Base-by-base conservation (phyloP, 495 filamentous ascomycete genomes). In the Schizothecium vesticola region DNA sequence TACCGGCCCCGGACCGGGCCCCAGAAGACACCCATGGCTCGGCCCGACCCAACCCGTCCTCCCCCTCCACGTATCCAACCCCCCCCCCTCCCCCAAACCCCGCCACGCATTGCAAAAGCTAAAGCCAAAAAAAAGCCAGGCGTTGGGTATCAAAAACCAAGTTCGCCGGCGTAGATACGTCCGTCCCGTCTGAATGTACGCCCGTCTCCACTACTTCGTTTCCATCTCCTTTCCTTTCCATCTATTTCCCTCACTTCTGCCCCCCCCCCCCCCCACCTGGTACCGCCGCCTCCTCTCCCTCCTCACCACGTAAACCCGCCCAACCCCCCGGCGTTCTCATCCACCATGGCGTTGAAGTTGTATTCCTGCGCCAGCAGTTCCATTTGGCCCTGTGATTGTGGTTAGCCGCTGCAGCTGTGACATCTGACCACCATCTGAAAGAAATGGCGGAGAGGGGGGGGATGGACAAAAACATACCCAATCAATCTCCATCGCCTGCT, bases 321-420 rank as follows among this genome's bases (percentile, higher is more conserved):
- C 43, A 51, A 23, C 31, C 19, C 31, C 31, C 43, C 26, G 0
- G 26, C 61, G 4, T n/a, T 5, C n/a, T 63, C 31, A 26, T 51
- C 29, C 61, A 28, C 43, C 43, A 51, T 51, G 43, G 43, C 16
- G 24, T 55, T 64, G 23, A 64, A 64, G 61, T 64, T 64, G 31
- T 43, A 64, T 9, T 64, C 61, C 33, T 21, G 61, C 61, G 33
- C 24, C n/a, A 64, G 24, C 36, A 64, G 23, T 9, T 64, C 61
- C 31, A 64, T 51, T 64, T 64, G 61, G 29, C 36, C 61, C 61
- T 64, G 31, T 26, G 3, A 12, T 8, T 11, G 12, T 3, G 9
- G 36, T 43, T 25, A 64, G 36, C 23, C 16, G 43, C 43, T 2
- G 16, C 19, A 51, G 3, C 29, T 3, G 6, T 12, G 12, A 29